phyloP scores from a whole-genome alignment of 2,329 filamentous ascomycete genomes.

The Pestalotiopsis sp. region DNA sequence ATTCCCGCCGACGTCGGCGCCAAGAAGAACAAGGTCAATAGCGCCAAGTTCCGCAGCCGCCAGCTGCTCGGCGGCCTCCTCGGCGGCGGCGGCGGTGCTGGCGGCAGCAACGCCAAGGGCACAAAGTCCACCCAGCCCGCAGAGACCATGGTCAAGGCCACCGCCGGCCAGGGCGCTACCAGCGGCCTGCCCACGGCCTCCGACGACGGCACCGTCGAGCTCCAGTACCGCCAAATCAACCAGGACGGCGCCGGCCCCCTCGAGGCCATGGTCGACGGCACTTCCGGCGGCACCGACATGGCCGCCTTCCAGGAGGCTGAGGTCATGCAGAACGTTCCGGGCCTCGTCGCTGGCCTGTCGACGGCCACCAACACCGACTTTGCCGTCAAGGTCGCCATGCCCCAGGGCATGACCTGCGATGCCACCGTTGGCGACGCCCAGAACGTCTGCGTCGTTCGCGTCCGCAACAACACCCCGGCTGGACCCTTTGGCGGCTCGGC shows the following conservation, averaged over 20 bases:
- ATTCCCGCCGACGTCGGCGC: slow-evolving; percentile 28
- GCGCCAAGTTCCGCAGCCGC: slow-evolving; percentile 25
- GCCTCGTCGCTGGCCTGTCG: slow-evolving; percentile 60
- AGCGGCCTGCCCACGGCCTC: slow-evolving; percentile 62
- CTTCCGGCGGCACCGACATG: slow-evolving; percentile 64
- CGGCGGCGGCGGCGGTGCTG: slow-evolving; percentile 30
- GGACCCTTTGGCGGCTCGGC: slow-evolving; percentile 70
- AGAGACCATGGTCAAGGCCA: slow-evolving; percentile 56
- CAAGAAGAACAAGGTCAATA: slow-evolving; percentile 20
- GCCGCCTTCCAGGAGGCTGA: slow-evolving; percentile 61
- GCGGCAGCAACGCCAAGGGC: slow-evolving; percentile 38
- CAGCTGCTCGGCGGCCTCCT: slow-evolving; percentile 31
- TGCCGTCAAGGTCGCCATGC: slow-evolving; percentile 67
- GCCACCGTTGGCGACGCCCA: slow-evolving; percentile 58
- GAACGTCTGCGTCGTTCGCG: slow-evolving; percentile 67
- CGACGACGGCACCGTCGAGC: slow-evolving; percentile 61
- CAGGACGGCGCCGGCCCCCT: slow-evolving; percentile 70
- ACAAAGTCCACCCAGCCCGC: slow-evolving; percentile 42
- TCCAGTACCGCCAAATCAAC: slow-evolving; percentile 73
- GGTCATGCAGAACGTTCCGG: slow-evolving; percentile 64
- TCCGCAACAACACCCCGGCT: slow-evolving; percentile 63
- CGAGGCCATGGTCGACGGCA: slow-evolving; percentile 61
- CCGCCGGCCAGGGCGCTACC: slow-evolving; percentile 55
- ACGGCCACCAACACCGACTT: slow-evolving; percentile 65
- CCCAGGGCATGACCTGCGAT: slow-evolving; percentile 67